phyloP scores from a whole-genome alignment of 2,329 filamentous ascomycete species.

The Tympanopsis confertula region DNA sequence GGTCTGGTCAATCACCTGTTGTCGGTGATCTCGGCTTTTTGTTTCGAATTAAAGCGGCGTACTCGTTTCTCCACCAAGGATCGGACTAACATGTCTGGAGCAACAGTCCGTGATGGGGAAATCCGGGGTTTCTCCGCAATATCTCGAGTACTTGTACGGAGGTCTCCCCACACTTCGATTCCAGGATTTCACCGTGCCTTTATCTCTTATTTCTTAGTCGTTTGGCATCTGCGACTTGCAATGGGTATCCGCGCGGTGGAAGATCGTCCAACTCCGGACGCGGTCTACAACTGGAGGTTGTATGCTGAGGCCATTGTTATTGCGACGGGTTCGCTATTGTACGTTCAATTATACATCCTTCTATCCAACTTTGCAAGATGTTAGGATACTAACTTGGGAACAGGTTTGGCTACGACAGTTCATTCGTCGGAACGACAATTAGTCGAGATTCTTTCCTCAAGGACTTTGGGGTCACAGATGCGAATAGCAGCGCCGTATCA shows the following conservation, averaged over 20 bases:
- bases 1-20: too few species aligned
- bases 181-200: too few species aligned
- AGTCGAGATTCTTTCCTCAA: constrained; percentile 31
- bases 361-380: constrained; percentile 2
- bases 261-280: constrained; percentile 40
- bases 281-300: constrained; percentile 40
- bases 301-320: constrained; percentile 35
- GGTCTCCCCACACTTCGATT: too few species aligned
- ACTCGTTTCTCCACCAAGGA: too few species aligned
- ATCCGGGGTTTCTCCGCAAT: too few species aligned
- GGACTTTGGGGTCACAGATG: constrained; percentile 25
- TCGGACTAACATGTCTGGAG: too few species aligned
- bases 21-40: too few species aligned
- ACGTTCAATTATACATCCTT: constrained; percentile 7
- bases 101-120: too few species aligned
- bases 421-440: constrained; percentile 42
- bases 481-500: constrained; percentile 23
- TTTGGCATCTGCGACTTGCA: too few species aligned
- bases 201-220: too few species aligned
- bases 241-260: constrained; percentile 34
- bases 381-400: constrained; percentile 4
- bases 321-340: constrained; percentile 31
- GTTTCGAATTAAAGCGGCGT: too few species aligned
- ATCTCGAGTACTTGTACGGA: too few species aligned
- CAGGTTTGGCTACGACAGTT: constrained; percentile 39